Evolutionary conservation across 192 early-diverging fungal species (phyloP), one percentile per base, ranked within the genome.

Genomic region (Cladochytrium replicatum): DNA sequence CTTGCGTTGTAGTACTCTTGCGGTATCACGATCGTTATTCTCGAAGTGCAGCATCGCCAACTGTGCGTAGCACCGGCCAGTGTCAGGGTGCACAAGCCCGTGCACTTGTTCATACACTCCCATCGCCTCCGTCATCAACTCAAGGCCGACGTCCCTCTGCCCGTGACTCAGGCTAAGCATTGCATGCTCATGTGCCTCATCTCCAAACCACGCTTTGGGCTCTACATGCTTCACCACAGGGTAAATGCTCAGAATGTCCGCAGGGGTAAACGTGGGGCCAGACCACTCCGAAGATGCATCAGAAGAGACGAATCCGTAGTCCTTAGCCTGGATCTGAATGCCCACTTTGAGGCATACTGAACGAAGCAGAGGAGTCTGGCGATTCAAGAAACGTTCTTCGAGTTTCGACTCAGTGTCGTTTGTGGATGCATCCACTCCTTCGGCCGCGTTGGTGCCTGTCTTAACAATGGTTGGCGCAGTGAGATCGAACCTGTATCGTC

Each of bases 41-140:
- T 94, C 80, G 55, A 89, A 83, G 58, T 85, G 83, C 15, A 83
- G 68, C 75, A 91, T 73, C 11, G 95, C 87, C 37, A 94, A 68
- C 11, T 78, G 74, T 7, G 78, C 74, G 63, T 91, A 92, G 51
- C 83, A 81, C 26, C 86, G 82, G n/a, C 79, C 84, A 19, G 88
- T 89, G 50, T 93, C 91, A 0, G 83, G 74, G 52, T 98, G 91
- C 48, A 97, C 58, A 48, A 89, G 87, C 9, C 91, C 91, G 63
- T 85, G 93, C 11, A 83, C 85, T 64, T 95, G 91, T 69, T 99
- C 95, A 59, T 89, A 89, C 17, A 97, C 66, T 3, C 85, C 63
- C 44, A 87, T 61, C 8, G 91, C 85, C 62, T 97, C 89, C 23
- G 76, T 49, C 48, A 91, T 61, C 28, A 95, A 61, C 57, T 97